Evolutionary conservation across 2,329 filamentous ascomycete species (phyloP), one percentile per base, ranked within the genome.

Genomic region (Penicillium sp.): DNA sequence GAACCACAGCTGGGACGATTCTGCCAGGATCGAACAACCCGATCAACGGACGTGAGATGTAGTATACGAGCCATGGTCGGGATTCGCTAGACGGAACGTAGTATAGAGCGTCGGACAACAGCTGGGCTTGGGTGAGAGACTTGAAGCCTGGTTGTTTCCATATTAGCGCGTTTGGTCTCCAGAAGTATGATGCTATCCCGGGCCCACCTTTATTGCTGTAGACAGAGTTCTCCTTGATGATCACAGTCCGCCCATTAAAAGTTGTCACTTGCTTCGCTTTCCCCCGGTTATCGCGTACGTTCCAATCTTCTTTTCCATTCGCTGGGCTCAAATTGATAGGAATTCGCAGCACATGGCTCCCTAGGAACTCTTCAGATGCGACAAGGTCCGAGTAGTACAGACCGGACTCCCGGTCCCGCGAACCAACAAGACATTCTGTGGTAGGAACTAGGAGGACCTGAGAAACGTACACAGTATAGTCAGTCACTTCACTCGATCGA

Each of bases 241-340:
- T 87, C 44, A 98, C 84, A 33, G 87, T 96, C 57, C 88, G 81
- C 23, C 90, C 89, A 67, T 98, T 98, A 52, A 93, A 75, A 0
- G 94, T 98, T 10, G 84, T 84, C 60, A 93, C 94, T 62, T 95
- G 89, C 69, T 90, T 94, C 20, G 93, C 87, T 75, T 97, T 97
- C 50, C 86, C 86, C 65, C 89, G 83, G 62, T 81, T 85, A 69
- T 98, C 93, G 48, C 91, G 83, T 56, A 94, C 72, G 59, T 81
- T 87, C 45, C 78, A 73, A 47, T 70, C 71, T 50, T 79, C 77
- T 53, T 77, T 78, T 44, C 67, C 65, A 30, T 69, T 67, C 40
- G 64, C 61, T 36, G 68, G 66, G 16, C 73, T 73, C 33, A 67
- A 64, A 28, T 73, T 68, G 36, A 71, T 72, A 28, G 87, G 84